These are phyloP conservation scores for Platismatia glauca DNA, from an alignment of 495 filamentous ascomycete genomes.

Conservation along the genomic window DNA sequence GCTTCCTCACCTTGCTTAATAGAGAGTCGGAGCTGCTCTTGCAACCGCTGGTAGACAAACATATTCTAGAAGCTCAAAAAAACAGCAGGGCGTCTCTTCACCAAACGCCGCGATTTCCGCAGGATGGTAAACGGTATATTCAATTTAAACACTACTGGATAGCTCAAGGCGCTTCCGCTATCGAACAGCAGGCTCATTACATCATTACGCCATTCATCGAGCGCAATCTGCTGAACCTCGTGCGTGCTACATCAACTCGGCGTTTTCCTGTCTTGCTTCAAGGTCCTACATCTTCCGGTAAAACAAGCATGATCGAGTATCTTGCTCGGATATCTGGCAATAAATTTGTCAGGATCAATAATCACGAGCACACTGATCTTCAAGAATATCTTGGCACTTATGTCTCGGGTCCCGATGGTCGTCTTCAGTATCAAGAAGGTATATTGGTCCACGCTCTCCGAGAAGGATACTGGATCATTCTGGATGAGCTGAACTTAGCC, in stretches of 20 bases:
- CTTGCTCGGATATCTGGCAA: slow-evolving; percentile 92
- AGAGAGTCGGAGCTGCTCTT: slow-evolving; percentile 68
- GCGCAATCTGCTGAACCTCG: slow-evolving; percentile 86
- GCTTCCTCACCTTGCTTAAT: slow-evolving; percentile 80
- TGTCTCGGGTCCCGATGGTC: slow-evolving; percentile 73
- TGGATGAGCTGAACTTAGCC: slow-evolving; percentile 94
- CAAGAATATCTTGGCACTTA: slow-evolving; percentile 98
- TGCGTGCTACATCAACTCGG: slow-evolving; percentile 82
- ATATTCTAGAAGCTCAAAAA: slow-evolving; percentile 60
- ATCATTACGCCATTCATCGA: slow-evolving; percentile 94
- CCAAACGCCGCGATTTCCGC: slow-evolving; percentile 63
- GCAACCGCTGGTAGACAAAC: slow-evolving; percentile 68
- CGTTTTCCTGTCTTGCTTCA: slow-evolving; percentile 93
- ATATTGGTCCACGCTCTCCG: slow-evolving; percentile 86
- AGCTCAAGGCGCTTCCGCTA: slow-evolving; percentile 54
- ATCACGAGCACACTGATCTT: slow-evolving; percentile 96
- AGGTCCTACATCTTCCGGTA: slow-evolving; percentile 92
- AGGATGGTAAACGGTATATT: slow-evolving; percentile 70
- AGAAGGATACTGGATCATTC: slow-evolving; percentile 93
- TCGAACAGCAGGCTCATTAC: slow-evolving; percentile 75
- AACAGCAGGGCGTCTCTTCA: slow-evolving; percentile 60
- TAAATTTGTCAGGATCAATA: slow-evolving; percentile 96
- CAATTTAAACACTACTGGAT: slow-evolving; percentile 92
- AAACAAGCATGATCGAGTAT: slow-evolving; percentile 99
- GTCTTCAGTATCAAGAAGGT: slow-evolving; percentile 84